Evolutionary conservation across 306 rosid genomes (phyloP), one percentile per base, ranked within the genome.

Genomic region (Malus sylvestris): DNA sequence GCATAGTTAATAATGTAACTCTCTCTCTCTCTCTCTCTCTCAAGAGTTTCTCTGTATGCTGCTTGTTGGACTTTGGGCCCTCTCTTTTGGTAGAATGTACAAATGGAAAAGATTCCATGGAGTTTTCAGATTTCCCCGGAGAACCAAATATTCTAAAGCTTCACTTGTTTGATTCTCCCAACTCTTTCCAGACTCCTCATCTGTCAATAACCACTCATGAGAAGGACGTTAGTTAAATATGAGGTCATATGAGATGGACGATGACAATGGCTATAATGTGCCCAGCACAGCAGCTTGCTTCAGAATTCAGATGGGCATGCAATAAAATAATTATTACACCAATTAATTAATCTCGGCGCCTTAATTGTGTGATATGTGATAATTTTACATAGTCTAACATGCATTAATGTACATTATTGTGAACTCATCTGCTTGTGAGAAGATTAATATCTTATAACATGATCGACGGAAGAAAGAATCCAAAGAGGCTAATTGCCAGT

Each of bases 21-120:
- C 38, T 20, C 57, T 79, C 73, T 80, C 67, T 32, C 35, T 32
- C 35, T 32, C 76, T 82, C 60, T 76, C 80, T 61, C 64, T 83
- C 52, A 72, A 35, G 79, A 40, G 68, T 25, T 44, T 30, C 61
- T 30, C 29, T 46, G n/a, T 27, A 45, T 63, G 61, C 32, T 74
- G 55, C 46, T 10, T 4, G 32, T 25, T 71, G 66, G 61, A 71
- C 58, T 51, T 63, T 52, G 77, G 66, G 67, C 44, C 65, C 59
- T 49, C 13, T 77, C 70, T 38, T 20, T 58, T 49, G 30, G 67
- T 20, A 67, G 38, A 38, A 38, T 23, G 72, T 35, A 30, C 15
- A 61, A n/a, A 38, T 63, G 67, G 40, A 51, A 63, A 78, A 64
- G 77, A 78, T 64, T 71, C 72, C 67, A 22, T 49, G 32, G 32